phyloP scores from a whole-genome alignment of 2,329 filamentous ascomycete genomes.

The Fusarium papillatum region DNA sequence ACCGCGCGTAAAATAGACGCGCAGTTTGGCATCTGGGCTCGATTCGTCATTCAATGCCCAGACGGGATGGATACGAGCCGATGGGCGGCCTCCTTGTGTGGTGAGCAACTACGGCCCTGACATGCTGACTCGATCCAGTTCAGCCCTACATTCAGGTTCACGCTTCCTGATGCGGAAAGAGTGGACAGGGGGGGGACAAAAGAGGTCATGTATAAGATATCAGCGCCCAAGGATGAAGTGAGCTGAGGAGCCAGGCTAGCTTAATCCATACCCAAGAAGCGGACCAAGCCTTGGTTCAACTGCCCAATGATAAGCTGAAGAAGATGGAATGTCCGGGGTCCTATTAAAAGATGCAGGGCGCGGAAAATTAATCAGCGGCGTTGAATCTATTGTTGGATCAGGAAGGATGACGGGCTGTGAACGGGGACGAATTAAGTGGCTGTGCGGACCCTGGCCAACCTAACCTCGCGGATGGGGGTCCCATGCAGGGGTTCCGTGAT shows the following conservation, averaged over 20 bases:
- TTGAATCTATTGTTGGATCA: conserved; percentile 6
- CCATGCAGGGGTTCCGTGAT: background rate
- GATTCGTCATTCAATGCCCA: background rate
- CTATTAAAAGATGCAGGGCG: conserved; percentile 5
- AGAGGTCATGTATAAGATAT: background rate
- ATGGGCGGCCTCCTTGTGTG: background rate
- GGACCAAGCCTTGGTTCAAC: background rate
- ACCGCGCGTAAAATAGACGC: conserved; percentile 6
- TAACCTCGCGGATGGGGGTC: conserved; percentile 1
- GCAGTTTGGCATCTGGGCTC: background rate
- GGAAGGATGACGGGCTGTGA: background rate
- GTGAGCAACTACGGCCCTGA: background rate
- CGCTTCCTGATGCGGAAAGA: background rate
- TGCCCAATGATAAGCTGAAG: background rate
- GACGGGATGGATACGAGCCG: background rate
- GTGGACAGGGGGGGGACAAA: background rate
- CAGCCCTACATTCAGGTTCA: conserved; percentile 9
- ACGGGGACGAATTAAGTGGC: background rate
- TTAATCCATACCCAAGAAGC: background rate
- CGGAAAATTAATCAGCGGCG: conserved; percentile 4
- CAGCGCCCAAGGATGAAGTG: background rate
- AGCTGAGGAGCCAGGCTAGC: background rate
- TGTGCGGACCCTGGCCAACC: conserved; percentile 2
- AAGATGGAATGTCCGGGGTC: background rate
- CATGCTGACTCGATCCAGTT: background rate